These are phyloP conservation scores for Leishmania martiniquensis DNA, from an alignment of 208 protist species.

Conservation along the genomic window DNA sequence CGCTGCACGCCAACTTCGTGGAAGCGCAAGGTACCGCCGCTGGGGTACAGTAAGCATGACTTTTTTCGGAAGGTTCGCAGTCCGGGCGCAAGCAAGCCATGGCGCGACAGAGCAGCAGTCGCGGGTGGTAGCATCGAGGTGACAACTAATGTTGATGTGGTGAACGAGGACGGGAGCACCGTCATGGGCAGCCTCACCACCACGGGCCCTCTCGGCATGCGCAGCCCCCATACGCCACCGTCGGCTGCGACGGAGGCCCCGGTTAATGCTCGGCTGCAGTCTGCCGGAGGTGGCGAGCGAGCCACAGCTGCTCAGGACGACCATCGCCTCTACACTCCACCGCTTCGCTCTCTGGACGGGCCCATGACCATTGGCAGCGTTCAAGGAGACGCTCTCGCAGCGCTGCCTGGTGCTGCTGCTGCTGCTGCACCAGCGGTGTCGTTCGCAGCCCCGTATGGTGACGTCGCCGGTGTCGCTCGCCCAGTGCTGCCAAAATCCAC, in stretches of 20 bases:
- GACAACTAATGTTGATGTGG: constrained; percentile 47
- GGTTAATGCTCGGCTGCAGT: constrained; percentile 6
- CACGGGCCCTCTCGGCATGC: constrained; percentile 62
- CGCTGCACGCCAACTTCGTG: constrained; percentile 17
- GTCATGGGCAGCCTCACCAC: constrained; percentile 53
- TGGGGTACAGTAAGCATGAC: constrained; percentile 71
- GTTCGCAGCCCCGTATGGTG: constrained; percentile 20
- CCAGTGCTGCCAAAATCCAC: constrained; percentile 12
- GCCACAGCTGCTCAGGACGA: background rate
- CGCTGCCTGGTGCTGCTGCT: background rate
- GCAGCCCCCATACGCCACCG: constrained; percentile 31
- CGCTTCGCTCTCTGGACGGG: background rate
- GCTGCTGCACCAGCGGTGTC: background rate
- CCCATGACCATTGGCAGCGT: background rate
- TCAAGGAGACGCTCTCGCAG: background rate
- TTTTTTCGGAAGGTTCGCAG: constrained; percentile 77
- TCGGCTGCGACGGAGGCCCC: constrained; percentile 9
- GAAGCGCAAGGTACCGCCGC: constrained; percentile 48
- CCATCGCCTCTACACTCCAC: background rate
- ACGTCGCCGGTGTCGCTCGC: constrained; percentile 14
- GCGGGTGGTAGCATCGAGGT: constrained; percentile 72
- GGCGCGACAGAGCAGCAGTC: constrained; percentile 56
- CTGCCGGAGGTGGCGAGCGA: background rate
- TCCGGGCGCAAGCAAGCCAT: constrained; percentile 84
- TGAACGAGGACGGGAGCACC: constrained; percentile 31